These are phyloP conservation scores for Colletotrichum sp. DNA, from an alignment of 2,329 filamentous ascomycete species.

Conservation along the genomic window DNA sequence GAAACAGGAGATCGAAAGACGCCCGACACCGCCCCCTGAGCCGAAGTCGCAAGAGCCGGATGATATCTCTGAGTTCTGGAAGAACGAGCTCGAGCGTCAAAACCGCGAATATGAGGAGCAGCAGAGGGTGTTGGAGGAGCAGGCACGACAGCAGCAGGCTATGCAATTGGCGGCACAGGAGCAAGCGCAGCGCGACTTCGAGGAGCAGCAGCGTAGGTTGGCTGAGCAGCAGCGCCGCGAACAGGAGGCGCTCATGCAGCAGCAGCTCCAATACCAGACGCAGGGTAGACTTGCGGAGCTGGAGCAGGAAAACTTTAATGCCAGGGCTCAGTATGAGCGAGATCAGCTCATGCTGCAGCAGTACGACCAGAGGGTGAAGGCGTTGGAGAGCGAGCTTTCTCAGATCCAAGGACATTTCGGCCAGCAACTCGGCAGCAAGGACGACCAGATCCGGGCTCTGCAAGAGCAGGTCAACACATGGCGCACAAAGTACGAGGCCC, in stretches of 20 bases:
- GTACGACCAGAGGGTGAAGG: conserved; percentile 94
- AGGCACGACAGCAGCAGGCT: conserved; percentile 81
- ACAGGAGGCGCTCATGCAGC: conserved; percentile 85
- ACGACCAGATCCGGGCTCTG: conserved; percentile 90
- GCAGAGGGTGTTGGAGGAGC: conserved; percentile 85
- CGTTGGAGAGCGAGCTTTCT: conserved; percentile 83
- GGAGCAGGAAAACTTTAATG: conserved; percentile 93
- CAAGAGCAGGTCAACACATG: conserved; percentile 98
- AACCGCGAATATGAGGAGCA: conserved; percentile 96
- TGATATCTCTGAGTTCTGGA: conserved; percentile 98
- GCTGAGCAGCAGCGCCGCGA: conserved; percentile 90
- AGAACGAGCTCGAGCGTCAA: conserved; percentile 86
- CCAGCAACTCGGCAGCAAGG: conserved; percentile 86
- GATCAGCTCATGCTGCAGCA: conserved; percentile 97
- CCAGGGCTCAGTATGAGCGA: conserved; percentile 93
- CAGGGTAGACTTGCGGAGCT: conserved; percentile 95
- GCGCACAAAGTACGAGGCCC: conserved; percentile 94
- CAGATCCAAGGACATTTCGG: conserved; percentile 84
- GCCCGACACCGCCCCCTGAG: conserved; percentile 72
- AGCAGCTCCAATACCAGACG: conserved; percentile 92
- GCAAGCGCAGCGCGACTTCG: conserved; percentile 92
- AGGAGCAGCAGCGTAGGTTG: conserved; percentile 88
- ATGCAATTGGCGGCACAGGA: conserved; percentile 83
- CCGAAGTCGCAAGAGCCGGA: conserved; percentile 82
- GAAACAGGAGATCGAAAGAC: conserved; percentile 74